A percentile compares a stretch with the other conserved stretches of the same genome.
phyloP scores from a whole-genome alignment of 305 asterid genomes.

The Rubia peregrina region DNA sequence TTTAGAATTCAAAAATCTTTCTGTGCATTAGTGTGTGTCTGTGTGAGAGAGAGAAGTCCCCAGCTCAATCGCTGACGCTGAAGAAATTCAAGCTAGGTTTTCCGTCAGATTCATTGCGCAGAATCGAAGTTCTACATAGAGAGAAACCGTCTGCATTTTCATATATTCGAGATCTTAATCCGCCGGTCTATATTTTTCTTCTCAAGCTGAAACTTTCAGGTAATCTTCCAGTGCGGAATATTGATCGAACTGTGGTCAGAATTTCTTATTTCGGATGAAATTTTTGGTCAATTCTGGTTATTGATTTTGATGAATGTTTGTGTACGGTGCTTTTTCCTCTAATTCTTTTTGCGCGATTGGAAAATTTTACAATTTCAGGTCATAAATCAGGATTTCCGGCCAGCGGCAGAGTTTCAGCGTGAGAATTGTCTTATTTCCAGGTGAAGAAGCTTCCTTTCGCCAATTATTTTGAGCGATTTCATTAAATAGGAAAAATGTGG shows the following conservation, averaged over 20 bases:
- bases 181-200: background rate
- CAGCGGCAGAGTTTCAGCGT: background rate
- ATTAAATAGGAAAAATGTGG: background rate
- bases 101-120: background rate
- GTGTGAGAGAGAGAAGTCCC: background rate
- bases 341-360: background rate
- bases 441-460: background rate
- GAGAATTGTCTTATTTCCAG: background rate
- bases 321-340: background rate
- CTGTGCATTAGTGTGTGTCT: background rate
- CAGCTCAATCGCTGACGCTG: background rate
- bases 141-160: background rate
- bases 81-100: constrained; percentile 7
- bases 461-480: background rate
- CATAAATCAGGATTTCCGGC: background rate
- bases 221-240: background rate
- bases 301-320: background rate
- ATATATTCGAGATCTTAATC: background rate
- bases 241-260: background rate
- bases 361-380: background rate
- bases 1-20: constrained; percentile 1
- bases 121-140: background rate
- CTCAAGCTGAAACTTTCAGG: background rate
- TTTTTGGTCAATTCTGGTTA: background rate
- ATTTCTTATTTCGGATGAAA: background rate